Conservation (phyloP, 805 yeast genomes). For the Yueomyces sp. region DNA sequence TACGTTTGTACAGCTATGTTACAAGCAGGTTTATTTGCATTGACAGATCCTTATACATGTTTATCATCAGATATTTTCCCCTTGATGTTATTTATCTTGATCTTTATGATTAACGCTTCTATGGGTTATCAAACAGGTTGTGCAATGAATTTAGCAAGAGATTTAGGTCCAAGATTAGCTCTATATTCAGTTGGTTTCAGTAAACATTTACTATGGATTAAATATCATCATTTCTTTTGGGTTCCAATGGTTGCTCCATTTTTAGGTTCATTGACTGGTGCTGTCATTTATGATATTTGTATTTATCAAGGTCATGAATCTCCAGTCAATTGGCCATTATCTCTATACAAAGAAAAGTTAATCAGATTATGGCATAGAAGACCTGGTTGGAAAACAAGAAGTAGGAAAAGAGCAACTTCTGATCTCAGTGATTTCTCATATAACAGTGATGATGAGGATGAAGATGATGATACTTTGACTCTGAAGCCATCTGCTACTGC, state of each 20-base stretch:
- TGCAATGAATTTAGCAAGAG: slow-evolving; percentile 43
- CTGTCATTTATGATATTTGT: slow-evolving; percentile 37
- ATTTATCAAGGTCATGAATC: slow-evolving; percentile 40
- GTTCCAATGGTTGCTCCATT: slow-evolving; percentile 39
- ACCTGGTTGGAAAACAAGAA: slow-evolving; percentile 19
- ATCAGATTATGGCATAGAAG: slow-evolving; percentile 19
- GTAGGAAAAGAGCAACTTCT: slow-evolving; percentile 14
- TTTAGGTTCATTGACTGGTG: slow-evolving; percentile 35
- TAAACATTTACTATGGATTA: slow-evolving; percentile 25
- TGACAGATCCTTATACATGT: slow-evolving; percentile 38
- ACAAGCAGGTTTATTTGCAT: slow-evolving; percentile 34
- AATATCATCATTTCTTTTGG: slow-evolving; percentile 36
- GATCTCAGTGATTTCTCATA: slow-evolving; percentile 19
- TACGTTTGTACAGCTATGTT: slow-evolving; percentile 31
- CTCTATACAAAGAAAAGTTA: slow-evolving; percentile 12
- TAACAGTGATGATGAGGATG: slow-evolving; percentile 11
- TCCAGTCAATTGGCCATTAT: slow-evolving; percentile 33
- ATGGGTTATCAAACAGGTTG: slow-evolving; percentile 41
- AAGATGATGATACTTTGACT: slow-evolving; percentile 3
- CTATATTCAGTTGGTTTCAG: slow-evolving; percentile 35
- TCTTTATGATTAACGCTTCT: slow-evolving; percentile 34
- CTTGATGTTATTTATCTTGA: slow-evolving; percentile 31
- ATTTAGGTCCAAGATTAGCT: slow-evolving; percentile 40
- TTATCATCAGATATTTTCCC: slow-evolving; percentile 35
- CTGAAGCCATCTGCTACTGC: slow-evolving; percentile 6